Percentiles rank a stretch among this genome's conserved stretches.
Evolutionary conservation across 2,329 filamentous ascomycete genomes (phyloP).

Genomic region (Penicillium palitans): DNA sequence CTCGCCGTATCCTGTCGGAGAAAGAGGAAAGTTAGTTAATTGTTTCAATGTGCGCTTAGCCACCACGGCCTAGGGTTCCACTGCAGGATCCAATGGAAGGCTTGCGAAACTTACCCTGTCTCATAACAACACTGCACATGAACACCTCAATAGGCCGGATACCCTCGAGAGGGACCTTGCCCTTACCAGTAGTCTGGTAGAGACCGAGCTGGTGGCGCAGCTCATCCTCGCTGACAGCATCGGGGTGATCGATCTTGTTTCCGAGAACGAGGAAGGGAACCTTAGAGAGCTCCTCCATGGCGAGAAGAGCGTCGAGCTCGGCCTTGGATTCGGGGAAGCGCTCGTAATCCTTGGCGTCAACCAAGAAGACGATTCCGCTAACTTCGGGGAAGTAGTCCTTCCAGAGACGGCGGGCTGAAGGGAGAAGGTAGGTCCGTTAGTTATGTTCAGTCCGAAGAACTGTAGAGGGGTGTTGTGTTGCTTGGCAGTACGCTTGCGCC

Average conservation of each 20-base stretch:
- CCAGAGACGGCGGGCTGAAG: constrained; percentile 81
- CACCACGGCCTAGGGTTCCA: not conserved
- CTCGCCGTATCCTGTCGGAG: constrained; percentile 70
- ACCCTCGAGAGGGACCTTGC: constrained; percentile 86
- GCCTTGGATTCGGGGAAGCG: constrained; percentile 92
- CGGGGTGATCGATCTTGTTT: constrained; percentile 99
- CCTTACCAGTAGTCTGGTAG: constrained; percentile 96
- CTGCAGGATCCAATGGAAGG: not conserved
- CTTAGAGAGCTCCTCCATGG: constrained; percentile 95
- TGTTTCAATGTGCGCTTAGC: not conserved
- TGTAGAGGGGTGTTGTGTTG: not conserved
- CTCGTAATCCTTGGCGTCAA: constrained; percentile 96
- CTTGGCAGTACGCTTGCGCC: not conserved
- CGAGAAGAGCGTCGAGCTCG: constrained; percentile 90
- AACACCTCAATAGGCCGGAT: constrained; percentile 96
- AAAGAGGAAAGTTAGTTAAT: not conserved
- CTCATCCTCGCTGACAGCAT: constrained; percentile 93
- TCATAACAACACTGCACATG: constrained; percentile 99
- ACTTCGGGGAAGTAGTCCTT: constrained; percentile 97
- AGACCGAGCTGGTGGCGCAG: constrained; percentile 87
- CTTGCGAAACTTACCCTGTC: constrained; percentile 67
- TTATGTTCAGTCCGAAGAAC: not conserved
- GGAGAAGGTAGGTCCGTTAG: constrained; percentile 5
- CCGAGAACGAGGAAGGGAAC: constrained; percentile 94
- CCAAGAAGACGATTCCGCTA: constrained; percentile 93